phyloP scores from a whole-genome alignment of 345 rosid species.

The Turritis glabra region DNA sequence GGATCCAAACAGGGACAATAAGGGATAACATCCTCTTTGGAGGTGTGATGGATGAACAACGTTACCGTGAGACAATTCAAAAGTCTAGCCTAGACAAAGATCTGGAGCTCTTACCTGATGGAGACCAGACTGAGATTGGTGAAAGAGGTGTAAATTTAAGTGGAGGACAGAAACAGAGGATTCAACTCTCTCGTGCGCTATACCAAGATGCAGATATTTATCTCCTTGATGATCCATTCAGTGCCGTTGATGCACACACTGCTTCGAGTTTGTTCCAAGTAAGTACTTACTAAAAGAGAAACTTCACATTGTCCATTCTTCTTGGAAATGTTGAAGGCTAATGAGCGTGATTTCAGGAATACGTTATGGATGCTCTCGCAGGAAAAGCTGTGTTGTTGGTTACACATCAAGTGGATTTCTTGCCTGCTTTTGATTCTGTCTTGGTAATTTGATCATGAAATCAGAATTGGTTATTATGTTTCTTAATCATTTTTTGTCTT shows the following conservation, averaged over 20 bases:
- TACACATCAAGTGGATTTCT: slow-evolving; percentile 97
- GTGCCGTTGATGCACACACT: slow-evolving; percentile 96
- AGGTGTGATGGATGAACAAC: slow-evolving; percentile 59
- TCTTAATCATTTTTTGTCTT: neutral
- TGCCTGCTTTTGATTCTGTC: slow-evolving; percentile 84
- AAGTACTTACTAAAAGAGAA: slow-evolving; percentile 20
- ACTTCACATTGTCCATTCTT: neutral
- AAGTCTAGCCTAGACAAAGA: slow-evolving; percentile 83
- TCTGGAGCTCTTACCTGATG: slow-evolving; percentile 83
- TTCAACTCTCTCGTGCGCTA: slow-evolving; percentile 97
- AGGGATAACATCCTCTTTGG: slow-evolving; percentile 86
- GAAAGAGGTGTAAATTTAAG: slow-evolving; percentile 98
- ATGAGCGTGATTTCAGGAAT: slow-evolving; percentile 61
- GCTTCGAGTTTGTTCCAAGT: slow-evolving; percentile 90
- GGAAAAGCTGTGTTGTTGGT: slow-evolving; percentile 79
- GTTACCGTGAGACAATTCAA: slow-evolving; percentile 76
- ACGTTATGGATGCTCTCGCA: slow-evolving; percentile 73
- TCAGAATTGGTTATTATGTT: neutral
- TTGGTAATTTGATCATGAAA: slow-evolving; percentile 55
- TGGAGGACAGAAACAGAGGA: slow-evolving; percentile 96
- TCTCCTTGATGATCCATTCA: slow-evolving; percentile 93
- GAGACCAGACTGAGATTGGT: slow-evolving; percentile 94
- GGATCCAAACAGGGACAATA: slow-evolving; percentile 94
- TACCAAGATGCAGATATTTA: slow-evolving; percentile 92
- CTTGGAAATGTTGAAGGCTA: slow-evolving; percentile 13